Percentiles rank a stretch among this genome's conserved stretches.
Conservation (phyloP, 306 rosid species). For the Fagus sylvatica region DNA sequence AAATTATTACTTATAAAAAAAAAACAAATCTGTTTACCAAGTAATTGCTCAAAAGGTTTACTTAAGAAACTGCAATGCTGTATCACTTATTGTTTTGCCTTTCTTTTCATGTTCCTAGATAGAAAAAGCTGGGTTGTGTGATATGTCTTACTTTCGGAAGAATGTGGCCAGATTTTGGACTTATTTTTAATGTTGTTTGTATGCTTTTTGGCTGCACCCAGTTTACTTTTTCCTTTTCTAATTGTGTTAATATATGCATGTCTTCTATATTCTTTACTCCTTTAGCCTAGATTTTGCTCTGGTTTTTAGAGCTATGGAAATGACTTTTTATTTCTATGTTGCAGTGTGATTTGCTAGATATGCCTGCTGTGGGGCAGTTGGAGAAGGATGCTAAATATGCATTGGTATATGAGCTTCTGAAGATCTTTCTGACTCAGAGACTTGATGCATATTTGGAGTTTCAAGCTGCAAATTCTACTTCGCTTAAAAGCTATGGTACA, state of each 20-base stretch:
- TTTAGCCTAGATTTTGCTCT: background rate
- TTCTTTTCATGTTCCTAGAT: background rate
- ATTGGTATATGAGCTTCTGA: constrained; percentile 73
- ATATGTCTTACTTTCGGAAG: background rate
- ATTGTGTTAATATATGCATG: background rate
- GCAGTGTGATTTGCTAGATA: constrained; percentile 86
- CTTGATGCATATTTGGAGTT: constrained; percentile 81
- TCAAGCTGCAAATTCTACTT: constrained; percentile 69
- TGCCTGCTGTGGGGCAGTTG: constrained; percentile 82
- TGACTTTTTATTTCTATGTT: constrained; percentile 21
- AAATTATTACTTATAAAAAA: background rate
- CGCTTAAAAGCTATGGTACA: constrained; percentile 72
- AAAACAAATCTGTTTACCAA: too few species aligned
- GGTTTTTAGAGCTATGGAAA: constrained; percentile 14
- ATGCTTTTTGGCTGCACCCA: background rate
- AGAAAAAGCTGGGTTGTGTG: background rate
- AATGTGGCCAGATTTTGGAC: background rate
- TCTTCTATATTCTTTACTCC: background rate
- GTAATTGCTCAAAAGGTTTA: too few species aligned
- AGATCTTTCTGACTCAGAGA: constrained; percentile 79
- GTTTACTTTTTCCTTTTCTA: background rate
- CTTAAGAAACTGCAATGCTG: too few species aligned
- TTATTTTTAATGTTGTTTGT: background rate
- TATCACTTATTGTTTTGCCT: background rate
- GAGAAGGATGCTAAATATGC: constrained; percentile 89